Percentiles rank a stretch among this genome's conserved stretches.
phyloP scores from a whole-genome alignment of 106 monocot species.

The Allium cepa region DNA sequence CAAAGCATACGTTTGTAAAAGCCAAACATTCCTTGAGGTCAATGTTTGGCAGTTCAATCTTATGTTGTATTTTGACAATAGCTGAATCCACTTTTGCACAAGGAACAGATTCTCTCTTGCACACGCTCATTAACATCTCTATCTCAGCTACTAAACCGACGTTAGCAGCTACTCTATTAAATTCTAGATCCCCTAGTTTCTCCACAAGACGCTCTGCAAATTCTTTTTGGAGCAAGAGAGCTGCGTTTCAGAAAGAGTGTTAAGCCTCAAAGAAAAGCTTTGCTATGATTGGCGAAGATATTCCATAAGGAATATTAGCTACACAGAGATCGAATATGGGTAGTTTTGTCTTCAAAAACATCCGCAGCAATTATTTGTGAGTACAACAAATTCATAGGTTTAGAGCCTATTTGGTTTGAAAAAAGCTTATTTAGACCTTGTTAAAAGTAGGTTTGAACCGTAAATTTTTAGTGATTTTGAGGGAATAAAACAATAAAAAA shows the following conservation, averaged over 20 bases:
- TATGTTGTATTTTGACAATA: constrained; percentile 54
- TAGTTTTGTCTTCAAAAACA: no score
- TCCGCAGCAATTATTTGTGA: constrained; percentile 56
- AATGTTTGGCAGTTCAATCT: constrained; percentile 3
- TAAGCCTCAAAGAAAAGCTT: constrained; percentile 38
- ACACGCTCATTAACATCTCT: constrained; percentile 62
- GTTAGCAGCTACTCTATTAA: no score
- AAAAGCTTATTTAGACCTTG: not conserved
- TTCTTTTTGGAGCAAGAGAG: no score
- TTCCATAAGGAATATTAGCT: constrained; percentile 53
- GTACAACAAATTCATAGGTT: constrained; percentile 1
- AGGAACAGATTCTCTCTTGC: constrained; percentile 77
- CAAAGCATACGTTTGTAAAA: no score
- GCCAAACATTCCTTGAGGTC: no score
- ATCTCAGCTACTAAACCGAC: no score
- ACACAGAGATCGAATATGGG: no score
- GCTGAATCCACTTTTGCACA: constrained; percentile 78
- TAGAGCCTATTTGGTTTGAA: not conserved
- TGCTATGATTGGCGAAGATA: no score
- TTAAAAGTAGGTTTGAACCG: no score
- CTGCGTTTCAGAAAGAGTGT: constrained; percentile 45
- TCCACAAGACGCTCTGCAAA: no score
- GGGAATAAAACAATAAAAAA: not conserved
- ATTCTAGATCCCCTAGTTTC: no score
- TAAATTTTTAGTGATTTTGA: not conserved